phyloP scores from a whole-genome alignment of 345 rosid genomes.

The Excoecaria cochinchinensis region DNA sequence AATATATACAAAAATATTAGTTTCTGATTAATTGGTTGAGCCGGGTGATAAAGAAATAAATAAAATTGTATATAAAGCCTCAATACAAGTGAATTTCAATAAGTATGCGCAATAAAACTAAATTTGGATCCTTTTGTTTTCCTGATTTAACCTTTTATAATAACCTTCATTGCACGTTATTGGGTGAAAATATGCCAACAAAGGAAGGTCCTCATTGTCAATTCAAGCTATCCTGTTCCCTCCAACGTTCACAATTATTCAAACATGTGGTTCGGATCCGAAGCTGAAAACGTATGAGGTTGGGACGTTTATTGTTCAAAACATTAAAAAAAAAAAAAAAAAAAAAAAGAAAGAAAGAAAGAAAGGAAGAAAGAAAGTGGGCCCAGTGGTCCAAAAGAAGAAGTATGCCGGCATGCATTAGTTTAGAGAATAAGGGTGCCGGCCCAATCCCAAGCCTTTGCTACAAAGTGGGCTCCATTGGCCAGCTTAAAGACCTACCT shows the following conservation, averaged over 20 bases:
- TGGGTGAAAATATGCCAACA: neutral
- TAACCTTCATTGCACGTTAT: neutral
- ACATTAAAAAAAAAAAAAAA: neutral
- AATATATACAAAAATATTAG: too few species aligned
- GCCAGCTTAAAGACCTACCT: slow-evolving; percentile 23
- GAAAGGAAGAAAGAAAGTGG: slow-evolving; percentile 17
- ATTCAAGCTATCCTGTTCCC: slow-evolving; percentile 26
- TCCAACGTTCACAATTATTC: slow-evolving; percentile 38
- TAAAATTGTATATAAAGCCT: too few species aligned
- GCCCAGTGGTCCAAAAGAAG: slow-evolving; percentile 21
- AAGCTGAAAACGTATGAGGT: slow-evolving; percentile 27
- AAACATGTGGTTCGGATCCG: slow-evolving; percentile 54
- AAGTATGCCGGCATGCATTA: slow-evolving; percentile 28
- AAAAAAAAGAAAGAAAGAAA: too few species aligned
- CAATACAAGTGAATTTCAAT: too few species aligned
- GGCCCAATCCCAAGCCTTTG: slow-evolving; percentile 32
- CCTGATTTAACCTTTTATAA: neutral
- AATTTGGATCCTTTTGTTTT: neutral
- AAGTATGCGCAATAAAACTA: too few species aligned
- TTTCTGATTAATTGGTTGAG: too few species aligned
- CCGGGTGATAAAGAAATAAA: too few species aligned
- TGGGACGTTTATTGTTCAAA: slow-evolving; percentile 2
- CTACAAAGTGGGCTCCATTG: slow-evolving; percentile 28
- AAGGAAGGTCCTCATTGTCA: slow-evolving; percentile 13
- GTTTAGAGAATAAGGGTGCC: slow-evolving; percentile 24